phyloP scores from a whole-genome alignment of 768 basidiomycete species.

The Amanita polypyramis region DNA sequence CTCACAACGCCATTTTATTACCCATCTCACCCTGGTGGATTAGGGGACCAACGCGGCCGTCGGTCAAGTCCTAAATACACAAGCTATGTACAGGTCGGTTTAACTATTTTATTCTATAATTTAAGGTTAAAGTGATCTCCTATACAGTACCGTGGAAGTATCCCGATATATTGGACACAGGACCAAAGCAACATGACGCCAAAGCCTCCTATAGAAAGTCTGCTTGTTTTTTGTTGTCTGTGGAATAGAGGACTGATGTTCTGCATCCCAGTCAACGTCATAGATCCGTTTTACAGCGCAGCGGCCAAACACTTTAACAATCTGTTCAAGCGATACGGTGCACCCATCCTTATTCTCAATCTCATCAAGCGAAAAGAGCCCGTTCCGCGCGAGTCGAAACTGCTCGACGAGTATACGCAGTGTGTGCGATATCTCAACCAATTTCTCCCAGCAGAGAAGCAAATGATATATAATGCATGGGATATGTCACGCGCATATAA shows the following conservation, averaged over 20 bases:
- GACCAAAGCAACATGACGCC: constrained; percentile 86
- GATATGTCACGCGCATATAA: constrained; percentile 95
- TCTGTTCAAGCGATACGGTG: constrained; percentile 81
- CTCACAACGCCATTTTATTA: constrained; percentile 84
- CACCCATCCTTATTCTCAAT: constrained; percentile 85
- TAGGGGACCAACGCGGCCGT: constrained; percentile 26
- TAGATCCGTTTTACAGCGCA: constrained; percentile 91
- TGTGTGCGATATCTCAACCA: constrained; percentile 93
- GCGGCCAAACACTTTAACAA: constrained; percentile 91
- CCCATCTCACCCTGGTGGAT: constrained; percentile 33
- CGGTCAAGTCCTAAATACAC: constrained; percentile 81
- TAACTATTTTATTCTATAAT: neutral
- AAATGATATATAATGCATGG: constrained; percentile 90
- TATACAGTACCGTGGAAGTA: constrained; percentile 82
- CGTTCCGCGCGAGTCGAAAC: constrained; percentile 78
- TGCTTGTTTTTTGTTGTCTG: constrained; percentile 16
- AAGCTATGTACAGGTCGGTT: constrained; percentile 77
- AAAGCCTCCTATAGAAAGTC: constrained; percentile 93
- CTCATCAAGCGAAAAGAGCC: constrained; percentile 83
- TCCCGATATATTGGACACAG: constrained; percentile 96
- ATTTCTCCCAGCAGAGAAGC: constrained; percentile 76
- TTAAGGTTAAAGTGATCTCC: neutral
- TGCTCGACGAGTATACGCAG: constrained; percentile 84
- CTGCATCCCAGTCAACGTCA: constrained; percentile 59
- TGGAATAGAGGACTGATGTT: constrained; percentile 2